A percentile compares a stretch with the other conserved stretches of the same genome.
Evolutionary conservation across 192 early-diverging fungal genomes (phyloP).

Genomic region (Backusella parvicylindrica): DNA sequence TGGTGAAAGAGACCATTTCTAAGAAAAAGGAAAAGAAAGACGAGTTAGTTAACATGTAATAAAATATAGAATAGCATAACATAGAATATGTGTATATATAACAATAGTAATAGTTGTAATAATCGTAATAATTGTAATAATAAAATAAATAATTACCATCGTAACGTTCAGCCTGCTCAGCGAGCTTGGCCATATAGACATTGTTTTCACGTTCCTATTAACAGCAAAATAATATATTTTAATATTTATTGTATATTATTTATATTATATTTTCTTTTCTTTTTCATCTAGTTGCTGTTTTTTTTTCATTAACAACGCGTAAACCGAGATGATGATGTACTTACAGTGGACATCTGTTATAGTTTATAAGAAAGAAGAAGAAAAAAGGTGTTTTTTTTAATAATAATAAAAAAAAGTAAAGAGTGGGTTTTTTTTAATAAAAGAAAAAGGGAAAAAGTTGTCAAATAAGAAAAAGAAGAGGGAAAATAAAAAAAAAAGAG

Average conservation of each 20-base stretch:
- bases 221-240: not conserved
- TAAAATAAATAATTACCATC: constrained; percentile 47
- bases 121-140: not conserved
- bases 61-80: not conserved
- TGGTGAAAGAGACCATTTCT: constrained; percentile 90
- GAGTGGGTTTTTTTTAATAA: not conserved
- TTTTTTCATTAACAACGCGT: not conserved
- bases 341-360: constrained; percentile 12
- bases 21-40: constrained; percentile 25
- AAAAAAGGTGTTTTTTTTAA: not conserved
- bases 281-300: not conserved
- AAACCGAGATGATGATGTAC: constrained; percentile 8
- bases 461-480: not conserved
- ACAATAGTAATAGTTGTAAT: too few relatives aligned
- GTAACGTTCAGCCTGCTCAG: constrained; percentile 87
- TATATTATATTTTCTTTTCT: not conserved
- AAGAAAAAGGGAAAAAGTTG: not conserved
- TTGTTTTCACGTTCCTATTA: constrained; percentile 56
- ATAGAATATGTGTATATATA: not conserved
- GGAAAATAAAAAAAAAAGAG: not conserved
- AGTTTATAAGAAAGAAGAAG: not conserved
- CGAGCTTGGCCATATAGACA: constrained; percentile 98
- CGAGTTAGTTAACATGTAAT: not conserved
- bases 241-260: not conserved
- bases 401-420: not conserved